Percentiles rank a stretch among this genome's conserved stretches.
Evolutionary conservation across 2,329 filamentous ascomycete species (phyloP).

Genomic region (Beauveria bassiana): DNA sequence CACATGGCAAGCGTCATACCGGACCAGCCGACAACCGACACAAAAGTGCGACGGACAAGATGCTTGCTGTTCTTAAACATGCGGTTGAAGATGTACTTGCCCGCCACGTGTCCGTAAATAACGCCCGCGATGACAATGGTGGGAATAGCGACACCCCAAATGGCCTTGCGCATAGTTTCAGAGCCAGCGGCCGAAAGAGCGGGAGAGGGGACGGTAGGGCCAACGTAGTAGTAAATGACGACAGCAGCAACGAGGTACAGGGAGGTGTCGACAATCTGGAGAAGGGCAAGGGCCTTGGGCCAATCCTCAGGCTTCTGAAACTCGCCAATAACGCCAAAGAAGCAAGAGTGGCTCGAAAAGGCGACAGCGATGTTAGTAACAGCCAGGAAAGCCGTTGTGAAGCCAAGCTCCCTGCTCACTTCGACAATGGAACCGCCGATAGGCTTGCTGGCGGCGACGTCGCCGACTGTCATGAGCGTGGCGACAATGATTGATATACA

Average conservation of each 20-base stretch:
- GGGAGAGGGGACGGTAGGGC: slow-evolving; percentile 53
- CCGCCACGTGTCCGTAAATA: slow-evolving; percentile 59
- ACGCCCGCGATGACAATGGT: slow-evolving; percentile 66
- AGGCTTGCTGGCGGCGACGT: slow-evolving; percentile 42
- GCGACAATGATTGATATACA: slow-evolving; percentile 55
- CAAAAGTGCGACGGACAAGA: slow-evolving; percentile 40
- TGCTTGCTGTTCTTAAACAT: slow-evolving; percentile 53
- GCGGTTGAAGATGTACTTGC: slow-evolving; percentile 58
- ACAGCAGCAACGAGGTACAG: slow-evolving; percentile 58
- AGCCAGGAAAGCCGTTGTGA: slow-evolving; percentile 47
- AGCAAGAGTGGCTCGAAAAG: slow-evolving; percentile 58
- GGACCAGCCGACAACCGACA: slow-evolving; percentile 50
- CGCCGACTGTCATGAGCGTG: slow-evolving; percentile 56
- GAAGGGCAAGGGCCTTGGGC: slow-evolving; percentile 45
- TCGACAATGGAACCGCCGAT: slow-evolving; percentile 28
- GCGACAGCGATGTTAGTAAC: slow-evolving; percentile 60
- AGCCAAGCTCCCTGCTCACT: slow-evolving; percentile 29
- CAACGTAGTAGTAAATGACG: slow-evolving; percentile 61
- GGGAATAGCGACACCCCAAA: slow-evolving; percentile 60
- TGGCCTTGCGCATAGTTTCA: slow-evolving; percentile 49
- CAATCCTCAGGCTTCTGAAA: slow-evolving; percentile 54
- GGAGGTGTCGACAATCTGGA: slow-evolving; percentile 50
- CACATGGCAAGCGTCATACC: slow-evolving; percentile 47
- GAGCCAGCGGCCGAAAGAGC: slow-evolving; percentile 55
- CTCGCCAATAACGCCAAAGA: slow-evolving; percentile 60